Evolutionary conservation across 1,284 basidiomycete genomes (phyloP), one percentile per base, ranked within the genome.

Genomic region (Leccinum pachyderme): DNA sequence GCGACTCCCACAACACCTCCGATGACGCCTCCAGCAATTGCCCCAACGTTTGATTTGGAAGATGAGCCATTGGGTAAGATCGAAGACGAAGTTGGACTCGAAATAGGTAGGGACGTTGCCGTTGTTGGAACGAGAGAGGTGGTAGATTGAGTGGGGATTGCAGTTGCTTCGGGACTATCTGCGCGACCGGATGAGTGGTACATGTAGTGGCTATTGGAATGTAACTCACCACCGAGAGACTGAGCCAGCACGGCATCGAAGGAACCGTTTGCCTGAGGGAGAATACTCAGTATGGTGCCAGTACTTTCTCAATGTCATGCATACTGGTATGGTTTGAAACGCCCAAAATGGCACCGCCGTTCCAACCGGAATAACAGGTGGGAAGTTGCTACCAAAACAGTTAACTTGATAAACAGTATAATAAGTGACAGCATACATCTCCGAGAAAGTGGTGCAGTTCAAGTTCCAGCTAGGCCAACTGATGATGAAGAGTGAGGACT

Each of bases 11-110:
- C 55, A 5, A 74, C 49, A 27, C 71, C 77, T 31, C 77, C 78
- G 9, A 79, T 66, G 5, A 77, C 70, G 15, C 75, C 75, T 7
- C 63, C 72, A 1, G 65, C 71, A 13, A 70, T 72, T 7, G 67
- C 66, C 4, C 55, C 70, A 0, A 57, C 48, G 27, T 60, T 52
- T 12, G 59, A 56, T 9, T 12, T 57, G 2, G 44, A 28, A 25
- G 44, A n/a, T n/a, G 44, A 2, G 27, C 44, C 27, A 1, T 8
- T 0, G 27, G 44, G 44, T 27, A 28, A 12, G 27, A 28, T 18
- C n/a, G 44, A 46, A 25, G 44, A 5, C 9, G 44, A 45, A 24
- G 41, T 4, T 7, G 15, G n/a, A 37, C 15, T 44, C 1, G 24
- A 24, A 44, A 25, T 15, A 15, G 22, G 4, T 15, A 44, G 24